A percentile compares a stretch with the other conserved stretches of the same genome.
Conservation (phyloP, 352 stramenopile species). For the Globisporangium okanoganense region DNA sequence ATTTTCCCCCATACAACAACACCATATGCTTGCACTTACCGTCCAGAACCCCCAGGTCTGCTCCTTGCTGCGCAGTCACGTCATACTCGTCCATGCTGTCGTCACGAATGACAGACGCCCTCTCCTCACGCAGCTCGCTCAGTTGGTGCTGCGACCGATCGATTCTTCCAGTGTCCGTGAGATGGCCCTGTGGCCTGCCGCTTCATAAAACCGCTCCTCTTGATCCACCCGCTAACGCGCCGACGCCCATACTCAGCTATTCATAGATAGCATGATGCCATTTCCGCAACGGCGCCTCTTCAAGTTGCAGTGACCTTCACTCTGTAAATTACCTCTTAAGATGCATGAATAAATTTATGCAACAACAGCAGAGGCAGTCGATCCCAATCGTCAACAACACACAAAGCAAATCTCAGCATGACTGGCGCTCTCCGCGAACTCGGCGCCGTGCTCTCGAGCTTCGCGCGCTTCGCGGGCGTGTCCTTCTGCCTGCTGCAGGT, state of each 20-base stretch:
- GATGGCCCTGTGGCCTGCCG: neutral
- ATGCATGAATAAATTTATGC: neutral
- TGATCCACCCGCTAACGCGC: neutral
- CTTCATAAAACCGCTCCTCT: slow-evolving; percentile 2
- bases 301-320: neutral
- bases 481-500: slow-evolving; percentile 68
- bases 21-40: neutral
- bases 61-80: neutral
- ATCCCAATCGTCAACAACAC: neutral
- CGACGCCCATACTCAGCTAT: neutral
- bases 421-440: slow-evolving; percentile 31
- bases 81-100: neutral
- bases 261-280: neutral
- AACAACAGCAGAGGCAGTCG: neutral
- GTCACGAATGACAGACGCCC: neutral
- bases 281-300: neutral
- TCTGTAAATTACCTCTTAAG: neutral
- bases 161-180: neutral
- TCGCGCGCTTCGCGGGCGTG: slow-evolving; percentile 71
- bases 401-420: slow-evolving; percentile 3
- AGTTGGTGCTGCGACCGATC: neutral
- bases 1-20: neutral
- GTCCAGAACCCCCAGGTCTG: neutral
- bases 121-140: neutral
- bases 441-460: slow-evolving; percentile 50